phyloP scores from a whole-genome alignment of 2,329 filamentous ascomycete genomes.

The Trichoderma oligosporum region DNA sequence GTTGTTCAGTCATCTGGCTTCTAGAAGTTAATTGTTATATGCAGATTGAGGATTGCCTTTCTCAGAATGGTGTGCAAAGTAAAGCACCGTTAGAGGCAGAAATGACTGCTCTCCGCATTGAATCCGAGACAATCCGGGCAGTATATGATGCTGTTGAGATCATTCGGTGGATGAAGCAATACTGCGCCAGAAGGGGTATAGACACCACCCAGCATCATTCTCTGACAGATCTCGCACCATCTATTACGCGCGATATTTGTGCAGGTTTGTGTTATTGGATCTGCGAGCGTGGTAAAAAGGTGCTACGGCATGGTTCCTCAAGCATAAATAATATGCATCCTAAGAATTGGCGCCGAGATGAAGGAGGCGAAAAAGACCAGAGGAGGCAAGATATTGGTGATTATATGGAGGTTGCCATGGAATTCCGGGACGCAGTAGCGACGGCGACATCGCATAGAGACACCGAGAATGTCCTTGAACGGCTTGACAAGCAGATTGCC shows the following conservation, averaged over 20 bases:
- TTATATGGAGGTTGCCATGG: not conserved
- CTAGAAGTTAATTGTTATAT: constrained; percentile 10
- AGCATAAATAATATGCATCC: not conserved
- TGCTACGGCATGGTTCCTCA: not conserved
- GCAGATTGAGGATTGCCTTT: constrained; percentile 8
- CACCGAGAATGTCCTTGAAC: not conserved
- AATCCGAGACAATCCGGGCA: not conserved
- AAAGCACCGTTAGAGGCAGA: not conserved
- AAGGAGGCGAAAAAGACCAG: not conserved
- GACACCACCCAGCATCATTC: not conserved
- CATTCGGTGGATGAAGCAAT: not conserved
- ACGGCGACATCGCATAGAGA: constrained; percentile 11
- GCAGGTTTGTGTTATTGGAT: constrained; percentile 2
- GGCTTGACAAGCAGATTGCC: constrained; percentile 1
- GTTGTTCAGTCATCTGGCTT: not conserved
- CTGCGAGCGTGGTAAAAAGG: not conserved
- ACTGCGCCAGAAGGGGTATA: not conserved
- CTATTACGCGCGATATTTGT: constrained; percentile 1
- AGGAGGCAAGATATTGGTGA: not conserved
- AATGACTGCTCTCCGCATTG: not conserved
- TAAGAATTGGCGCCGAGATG: not conserved
- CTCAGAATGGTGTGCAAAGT: not conserved
- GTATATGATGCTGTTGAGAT: not conserved
- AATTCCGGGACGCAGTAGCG: not conserved
- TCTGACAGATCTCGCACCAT: constrained; percentile 2